Percentiles rank a stretch among this genome's conserved stretches.
phyloP scores from a whole-genome alignment of 306 rosid genomes.

The Phaseolus lunatus region DNA sequence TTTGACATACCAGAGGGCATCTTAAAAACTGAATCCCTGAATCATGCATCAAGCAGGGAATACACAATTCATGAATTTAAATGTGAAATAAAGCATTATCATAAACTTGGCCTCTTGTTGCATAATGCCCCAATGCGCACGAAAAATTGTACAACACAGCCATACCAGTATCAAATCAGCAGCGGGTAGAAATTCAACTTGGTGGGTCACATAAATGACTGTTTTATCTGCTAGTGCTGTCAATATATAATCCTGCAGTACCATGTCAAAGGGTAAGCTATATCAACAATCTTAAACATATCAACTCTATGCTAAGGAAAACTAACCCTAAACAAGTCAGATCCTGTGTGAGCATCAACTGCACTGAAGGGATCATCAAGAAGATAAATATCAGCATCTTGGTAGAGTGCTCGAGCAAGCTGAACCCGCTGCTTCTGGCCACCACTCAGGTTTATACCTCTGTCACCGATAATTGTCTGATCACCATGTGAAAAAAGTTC shows the following conservation, averaged over 20 bases:
- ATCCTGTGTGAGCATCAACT: slow-evolving; percentile 97
- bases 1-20: slow-evolving; percentile 4
- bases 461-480: slow-evolving; percentile 96
- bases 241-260: slow-evolving; percentile 94
- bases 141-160: slow-evolving; percentile 28
- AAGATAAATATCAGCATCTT: slow-evolving; percentile 95
- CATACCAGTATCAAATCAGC: slow-evolving; percentile 96
- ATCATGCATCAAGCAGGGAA: slow-evolving; percentile 26
- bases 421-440: slow-evolving; percentile 99
- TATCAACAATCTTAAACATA: slow-evolving; percentile 39
- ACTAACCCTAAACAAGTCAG: slow-evolving; percentile 71
- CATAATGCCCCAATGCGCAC: slow-evolving; percentile 40
- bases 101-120: slow-evolving; percentile 36
- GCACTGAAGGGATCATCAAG: slow-evolving; percentile 99
- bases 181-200: slow-evolving; percentile 96
- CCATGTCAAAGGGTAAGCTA: slow-evolving; percentile 51
- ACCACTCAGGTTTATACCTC: slow-evolving; percentile 98
- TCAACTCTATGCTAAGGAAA: slow-evolving; percentile 38
- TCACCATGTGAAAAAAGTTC: slow-evolving; percentile 96
- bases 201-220: slow-evolving; percentile 94
- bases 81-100: slow-evolving; percentile 22
- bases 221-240: slow-evolving; percentile 87
- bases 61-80: slow-evolving; percentile 9
- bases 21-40: slow-evolving; percentile 13
- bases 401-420: slow-evolving; percentile 99